Percentiles rank a stretch among this genome's conserved stretches.
These are phyloP conservation scores for Massariosphaeria phaeospora DNA, from an alignment of 495 filamentous ascomycete genomes.

Conservation along the genomic window DNA sequence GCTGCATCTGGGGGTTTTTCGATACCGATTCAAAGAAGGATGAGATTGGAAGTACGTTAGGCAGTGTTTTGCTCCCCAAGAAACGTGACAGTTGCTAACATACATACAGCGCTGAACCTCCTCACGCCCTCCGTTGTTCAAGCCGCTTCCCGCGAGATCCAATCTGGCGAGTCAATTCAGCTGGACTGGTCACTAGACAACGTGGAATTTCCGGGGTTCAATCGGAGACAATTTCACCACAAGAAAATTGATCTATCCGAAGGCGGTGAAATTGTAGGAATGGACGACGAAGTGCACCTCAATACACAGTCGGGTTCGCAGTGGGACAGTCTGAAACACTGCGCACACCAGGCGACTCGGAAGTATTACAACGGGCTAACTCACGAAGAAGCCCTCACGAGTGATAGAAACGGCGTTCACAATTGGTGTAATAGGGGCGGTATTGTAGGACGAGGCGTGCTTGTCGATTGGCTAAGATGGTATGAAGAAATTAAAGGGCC, in stretches of 20 bases:
- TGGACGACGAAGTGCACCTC: conserved; percentile 45
- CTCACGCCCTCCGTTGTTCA: conserved; percentile 51
- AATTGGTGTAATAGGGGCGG: conserved; percentile 44
- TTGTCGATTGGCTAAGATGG: conserved; percentile 50
- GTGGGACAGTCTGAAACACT: conserved; percentile 40
- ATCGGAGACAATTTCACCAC: conserved; percentile 51
- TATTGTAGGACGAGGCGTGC: conserved; percentile 52
- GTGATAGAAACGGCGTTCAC: conserved; percentile 26
- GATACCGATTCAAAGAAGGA: conserved; percentile 59
- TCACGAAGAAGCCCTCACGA: conserved; percentile 13
- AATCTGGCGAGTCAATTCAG: conserved; percentile 47
- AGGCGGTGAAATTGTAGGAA: conserved; percentile 22
- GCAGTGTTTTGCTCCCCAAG: too few relatives aligned
- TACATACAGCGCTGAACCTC: conserved; percentile 44
- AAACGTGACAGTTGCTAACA: background rate
- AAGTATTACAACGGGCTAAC: conserved; percentile 52
- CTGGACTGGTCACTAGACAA: conserved; percentile 46
- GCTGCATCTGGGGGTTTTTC: conserved; percentile 62
- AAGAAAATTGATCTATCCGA: conserved; percentile 47
- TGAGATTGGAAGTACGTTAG: conserved; percentile 46
- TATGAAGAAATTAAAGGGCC: conserved; percentile 20
- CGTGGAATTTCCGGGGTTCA: conserved; percentile 41
- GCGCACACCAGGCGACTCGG: conserved; percentile 46
- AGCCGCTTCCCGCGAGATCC: conserved; percentile 49
- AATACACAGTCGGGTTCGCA: conserved; percentile 48